Conservation (phyloP, 1,139 yeast species). For the Saccharomyces hybrid region DNA sequence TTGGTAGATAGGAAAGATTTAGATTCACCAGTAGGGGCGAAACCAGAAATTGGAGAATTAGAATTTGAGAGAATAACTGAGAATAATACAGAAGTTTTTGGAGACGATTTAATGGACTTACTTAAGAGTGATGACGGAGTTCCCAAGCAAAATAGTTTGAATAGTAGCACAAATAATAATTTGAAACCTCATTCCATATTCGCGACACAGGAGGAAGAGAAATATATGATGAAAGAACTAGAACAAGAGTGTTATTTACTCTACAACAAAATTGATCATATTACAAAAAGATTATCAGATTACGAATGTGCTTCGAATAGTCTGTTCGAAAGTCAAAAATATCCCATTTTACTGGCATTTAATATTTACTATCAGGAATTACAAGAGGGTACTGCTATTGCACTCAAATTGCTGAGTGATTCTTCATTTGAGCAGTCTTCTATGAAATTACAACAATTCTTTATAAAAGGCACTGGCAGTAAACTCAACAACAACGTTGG, state of each 20-base stretch:
- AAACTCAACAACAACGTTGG: neutral
- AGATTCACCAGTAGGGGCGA: constrained; percentile 3
- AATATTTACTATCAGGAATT: neutral
- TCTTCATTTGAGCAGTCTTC: neutral
- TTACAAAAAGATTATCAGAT: constrained; percentile 20
- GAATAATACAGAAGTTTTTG: constrained; percentile 28
- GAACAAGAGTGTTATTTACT: constrained; percentile 24
- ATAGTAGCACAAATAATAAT: constrained; percentile 4
- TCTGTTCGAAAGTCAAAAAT: constrained; percentile 10
- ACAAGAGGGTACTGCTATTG: neutral
- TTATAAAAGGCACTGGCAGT: neutral
- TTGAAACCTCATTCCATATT: neutral
- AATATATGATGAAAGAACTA: constrained; percentile 13
- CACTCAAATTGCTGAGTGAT: neutral
- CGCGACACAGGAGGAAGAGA: constrained; percentile 5
- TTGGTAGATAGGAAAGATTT: neutral
- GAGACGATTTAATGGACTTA: constrained; percentile 24
- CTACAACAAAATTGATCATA: constrained; percentile 19
- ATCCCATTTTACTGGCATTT: constrained; percentile 5
- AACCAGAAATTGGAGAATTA: constrained; percentile 25
- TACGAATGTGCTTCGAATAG: constrained; percentile 24
- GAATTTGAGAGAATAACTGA: constrained; percentile 31
- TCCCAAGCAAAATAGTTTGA: constrained; percentile 11
- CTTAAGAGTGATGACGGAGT: constrained; percentile 5
- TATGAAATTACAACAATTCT: neutral